phyloP scores from a whole-genome alignment of 768 basidiomycete genomes.

The Galerina marginata region DNA sequence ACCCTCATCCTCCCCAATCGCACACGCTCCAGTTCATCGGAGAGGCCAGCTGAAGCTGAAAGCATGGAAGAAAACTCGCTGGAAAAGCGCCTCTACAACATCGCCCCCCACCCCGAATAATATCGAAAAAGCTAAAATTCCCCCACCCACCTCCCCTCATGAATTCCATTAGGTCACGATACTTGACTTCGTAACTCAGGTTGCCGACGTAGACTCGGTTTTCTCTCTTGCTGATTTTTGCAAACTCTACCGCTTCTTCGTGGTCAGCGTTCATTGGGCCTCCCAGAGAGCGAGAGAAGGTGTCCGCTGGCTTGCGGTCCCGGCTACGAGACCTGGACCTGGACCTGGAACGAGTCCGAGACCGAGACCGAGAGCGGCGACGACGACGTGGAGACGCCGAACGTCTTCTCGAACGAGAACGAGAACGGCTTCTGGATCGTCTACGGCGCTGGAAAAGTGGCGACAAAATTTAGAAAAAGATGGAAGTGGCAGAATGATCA shows the following conservation, averaged over 20 bases:
- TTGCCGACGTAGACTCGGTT: constrained; percentile 99
- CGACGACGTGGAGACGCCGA: constrained; percentile 63
- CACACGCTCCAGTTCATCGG: constrained; percentile 47
- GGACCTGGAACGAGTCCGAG: constrained; percentile 45
- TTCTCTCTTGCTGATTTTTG: constrained; percentile 96
- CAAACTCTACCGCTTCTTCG: constrained; percentile 94
- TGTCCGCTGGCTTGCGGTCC: constrained; percentile 62
- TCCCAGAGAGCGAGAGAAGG: constrained; percentile 81
- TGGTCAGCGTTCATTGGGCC: constrained; percentile 90
- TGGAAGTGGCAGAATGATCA: constrained; percentile 1
- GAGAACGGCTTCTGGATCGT: constrained; percentile 66
- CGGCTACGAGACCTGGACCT: constrained; percentile 74
- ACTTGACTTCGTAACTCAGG: constrained; percentile 98
- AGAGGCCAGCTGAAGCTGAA: constrained; percentile 28
- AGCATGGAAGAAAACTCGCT: constrained; percentile 7
- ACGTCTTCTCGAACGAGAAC: constrained; percentile 33
- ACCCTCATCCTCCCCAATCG: constrained; percentile 45
- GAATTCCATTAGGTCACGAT: constrained; percentile 98
- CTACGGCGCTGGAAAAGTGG: constrained; percentile 57
- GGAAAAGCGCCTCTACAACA: constrained; percentile 13
- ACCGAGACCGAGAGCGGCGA: constrained; percentile 47
- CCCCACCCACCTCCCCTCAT: constrained; percentile 99
- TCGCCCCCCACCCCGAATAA: constrained; percentile 31
- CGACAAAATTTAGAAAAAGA: neutral
- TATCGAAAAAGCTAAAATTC: constrained; percentile 48